phyloP scores from a whole-genome alignment of 1,284 basidiomycete species.

The Ustilago esculenta region DNA sequence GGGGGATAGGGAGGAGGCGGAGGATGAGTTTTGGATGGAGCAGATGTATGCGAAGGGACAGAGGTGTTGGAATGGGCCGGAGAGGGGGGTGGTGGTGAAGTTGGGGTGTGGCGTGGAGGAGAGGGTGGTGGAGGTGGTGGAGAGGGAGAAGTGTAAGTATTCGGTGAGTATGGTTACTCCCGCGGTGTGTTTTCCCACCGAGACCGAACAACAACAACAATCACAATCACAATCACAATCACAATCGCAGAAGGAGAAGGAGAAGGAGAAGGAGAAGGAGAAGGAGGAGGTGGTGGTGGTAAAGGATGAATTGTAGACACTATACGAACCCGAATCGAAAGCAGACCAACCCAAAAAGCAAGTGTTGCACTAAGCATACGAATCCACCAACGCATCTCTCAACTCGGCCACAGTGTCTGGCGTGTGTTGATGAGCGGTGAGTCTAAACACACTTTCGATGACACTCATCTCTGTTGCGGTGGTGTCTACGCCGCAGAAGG shows the following conservation, averaged over 20 bases:
- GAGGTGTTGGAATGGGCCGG: constrained; percentile 96
- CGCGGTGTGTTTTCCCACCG: constrained; percentile 76
- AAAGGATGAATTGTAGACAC: constrained; percentile 26
- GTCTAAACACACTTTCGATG: constrained; percentile 91
- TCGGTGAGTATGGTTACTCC: constrained; percentile 86
- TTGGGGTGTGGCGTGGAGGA: constrained; percentile 88
- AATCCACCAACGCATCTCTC: constrained; percentile 64
- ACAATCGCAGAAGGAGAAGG: not conserved
- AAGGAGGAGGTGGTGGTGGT: not conserved
- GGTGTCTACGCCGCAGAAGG: constrained; percentile 74
- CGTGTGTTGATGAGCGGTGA: constrained; percentile 51
- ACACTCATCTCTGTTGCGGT: constrained; percentile 98
- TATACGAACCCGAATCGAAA: too few relatives aligned
- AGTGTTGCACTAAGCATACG: constrained; percentile 66
- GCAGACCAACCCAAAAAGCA: too few relatives aligned
- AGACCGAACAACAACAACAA: constrained; percentile 2
- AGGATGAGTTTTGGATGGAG: constrained; percentile 79
- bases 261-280: not conserved
- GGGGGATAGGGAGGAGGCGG: constrained; percentile 76
- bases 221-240: constrained; percentile 1
- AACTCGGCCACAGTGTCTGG: constrained; percentile 61
- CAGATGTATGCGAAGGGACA: constrained; percentile 82
- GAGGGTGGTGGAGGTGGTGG: constrained; percentile 79
- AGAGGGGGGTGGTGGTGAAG: constrained; percentile 81
- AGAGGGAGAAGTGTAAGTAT: constrained; percentile 96